Base-by-base conservation (phyloP, 495 filamentous ascomycete genomes). In the Articulospora tetracladia region DNA sequence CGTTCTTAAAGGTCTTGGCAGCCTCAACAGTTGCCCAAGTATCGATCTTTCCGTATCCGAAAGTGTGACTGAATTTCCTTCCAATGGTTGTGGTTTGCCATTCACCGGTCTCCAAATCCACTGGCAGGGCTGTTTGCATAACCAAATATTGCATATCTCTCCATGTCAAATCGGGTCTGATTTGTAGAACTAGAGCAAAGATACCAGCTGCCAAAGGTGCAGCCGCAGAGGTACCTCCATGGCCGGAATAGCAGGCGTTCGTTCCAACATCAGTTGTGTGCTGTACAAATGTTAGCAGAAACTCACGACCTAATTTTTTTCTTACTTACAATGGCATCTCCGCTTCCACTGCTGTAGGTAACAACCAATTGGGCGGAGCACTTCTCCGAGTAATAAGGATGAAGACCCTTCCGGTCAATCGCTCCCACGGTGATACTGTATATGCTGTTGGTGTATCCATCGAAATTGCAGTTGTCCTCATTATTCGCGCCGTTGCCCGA, bases 391-490 rank as follows among this genome's bases (percentile, higher is more conserved):
- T 98, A 98, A 63, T 88, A 90, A 1, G 93, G 92, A 70, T 98
- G 93, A 4, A 79, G 72, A 15, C 92, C 92, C 66, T 89, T 85
- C 49, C 90, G 77, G 69, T 97, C 93, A 67, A 98, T 87, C 28
- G 93, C 94, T 20, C 95, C 94, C 28, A 98, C 92, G 1, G 93
- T 96, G 66, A 98, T 92, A 69, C 91, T 96, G 79, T 98, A 98
- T 58, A 98, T 98, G 69, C 92, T 96, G 76, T 98, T 98, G 64
- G 95, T 98, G 72, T 98, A 98, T 12, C 94, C 94, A 69, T 98
- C 94, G 68, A 98, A 98, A 70, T 98, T 98, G 82, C 94, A 98
- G 74, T 98, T 97, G 69, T 98, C 94, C 41, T 88, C 93, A 50
- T 68, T 80, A n/a, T 74, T 72, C 24, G 92, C 95, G 34, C 94